These are phyloP conservation scores for Trichoderma sp. DNA, from an alignment of 2,329 filamentous ascomycete genomes.

Conservation along the genomic window DNA sequence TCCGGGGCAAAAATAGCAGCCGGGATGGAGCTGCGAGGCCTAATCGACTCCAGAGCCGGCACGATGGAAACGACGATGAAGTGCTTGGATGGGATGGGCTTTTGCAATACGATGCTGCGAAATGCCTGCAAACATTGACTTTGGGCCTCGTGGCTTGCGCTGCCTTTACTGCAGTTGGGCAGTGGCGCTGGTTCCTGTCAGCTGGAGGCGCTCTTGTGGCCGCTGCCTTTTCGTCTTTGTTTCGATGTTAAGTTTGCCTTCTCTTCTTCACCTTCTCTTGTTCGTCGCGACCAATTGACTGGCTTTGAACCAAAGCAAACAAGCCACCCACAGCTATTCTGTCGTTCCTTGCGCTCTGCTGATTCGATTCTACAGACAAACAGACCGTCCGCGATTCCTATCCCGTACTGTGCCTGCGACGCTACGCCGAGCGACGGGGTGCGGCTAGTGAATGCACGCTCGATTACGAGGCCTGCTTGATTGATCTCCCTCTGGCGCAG, in stretches of 20 bases:
- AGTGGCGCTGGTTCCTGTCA: conserved; percentile 2
- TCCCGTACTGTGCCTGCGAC: too few relatives aligned
- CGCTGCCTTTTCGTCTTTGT: not conserved
- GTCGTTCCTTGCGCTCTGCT: too few relatives aligned
- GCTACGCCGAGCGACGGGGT: conserved; percentile 12
- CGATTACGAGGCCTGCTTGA: too few relatives aligned
- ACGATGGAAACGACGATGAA: conserved; percentile 24
- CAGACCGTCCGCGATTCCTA: too few relatives aligned
- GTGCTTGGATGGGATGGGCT: not conserved
- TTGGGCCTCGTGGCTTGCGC: conserved; percentile 18
- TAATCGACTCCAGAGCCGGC: not conserved
- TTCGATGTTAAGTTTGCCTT: not conserved
- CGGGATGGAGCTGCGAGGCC: not conserved
- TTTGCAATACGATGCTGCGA: too few relatives aligned
- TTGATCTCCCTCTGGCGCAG: not conserved
- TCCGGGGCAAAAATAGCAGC: not conserved
- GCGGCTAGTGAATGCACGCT: conserved; percentile 7
- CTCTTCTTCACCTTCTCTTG: not conserved
- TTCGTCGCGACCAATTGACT: conserved; percentile 31
- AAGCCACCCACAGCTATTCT: too few relatives aligned
- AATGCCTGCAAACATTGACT: conserved; percentile 16
- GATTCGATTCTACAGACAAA: too few relatives aligned
- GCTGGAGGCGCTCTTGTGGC: not conserved
- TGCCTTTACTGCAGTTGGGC: not conserved
- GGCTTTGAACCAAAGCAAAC: not conserved